Percentiles rank a stretch among this genome's conserved stretches.
Evolutionary conservation across 2,329 filamentous ascomycete species (phyloP).

Genomic region (Sporothrix euskadiensis): DNA sequence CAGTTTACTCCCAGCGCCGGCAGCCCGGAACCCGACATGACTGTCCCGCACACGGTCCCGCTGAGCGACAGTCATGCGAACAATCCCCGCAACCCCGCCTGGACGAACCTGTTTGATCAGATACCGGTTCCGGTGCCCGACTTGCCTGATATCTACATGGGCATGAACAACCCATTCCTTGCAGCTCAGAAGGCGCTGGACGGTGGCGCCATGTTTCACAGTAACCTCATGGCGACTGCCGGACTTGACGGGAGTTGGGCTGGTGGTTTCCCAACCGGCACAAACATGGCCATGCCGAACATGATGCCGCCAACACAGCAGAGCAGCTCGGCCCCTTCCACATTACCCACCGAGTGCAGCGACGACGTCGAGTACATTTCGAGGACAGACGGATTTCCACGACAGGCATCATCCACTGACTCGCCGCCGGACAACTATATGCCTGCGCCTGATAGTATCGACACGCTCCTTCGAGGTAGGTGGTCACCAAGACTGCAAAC

Average conservation of each 20-base stretch:
- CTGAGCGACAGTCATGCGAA: not conserved
- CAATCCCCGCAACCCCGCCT: constrained; percentile 16
- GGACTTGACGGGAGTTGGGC: constrained; percentile 19
- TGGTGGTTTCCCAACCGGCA: not conserved
- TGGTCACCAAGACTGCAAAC: constrained; percentile 2
- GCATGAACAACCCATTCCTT: constrained; percentile 36
- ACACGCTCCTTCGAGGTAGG: not conserved
- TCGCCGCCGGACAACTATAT: not conserved
- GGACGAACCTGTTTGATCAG: constrained; percentile 27
- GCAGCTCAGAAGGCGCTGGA: constrained; percentile 23
- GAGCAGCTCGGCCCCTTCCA: not conserved
- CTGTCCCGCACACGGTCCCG: not conserved
- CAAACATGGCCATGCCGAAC: constrained; percentile 5
- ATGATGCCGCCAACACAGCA: constrained; percentile 12
- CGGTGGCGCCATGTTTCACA: constrained; percentile 15
- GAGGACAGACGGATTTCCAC: constrained; percentile 3
- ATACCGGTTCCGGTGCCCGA: constrained; percentile 1
- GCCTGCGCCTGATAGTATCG: not conserved
- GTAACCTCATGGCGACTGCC: constrained; percentile 15
- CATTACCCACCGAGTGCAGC: not conserved
- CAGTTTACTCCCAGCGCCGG: constrained; percentile 19
- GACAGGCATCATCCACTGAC: not conserved
- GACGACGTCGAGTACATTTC: constrained; percentile 20
- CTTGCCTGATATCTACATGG: constrained; percentile 31
- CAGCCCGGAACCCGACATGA: constrained; percentile 19